A percentile compares a stretch with the other conserved stretches of the same genome.
phyloP scores from a whole-genome alignment of 495 filamentous ascomycete species.

The Cryomyces antarcticus region DNA sequence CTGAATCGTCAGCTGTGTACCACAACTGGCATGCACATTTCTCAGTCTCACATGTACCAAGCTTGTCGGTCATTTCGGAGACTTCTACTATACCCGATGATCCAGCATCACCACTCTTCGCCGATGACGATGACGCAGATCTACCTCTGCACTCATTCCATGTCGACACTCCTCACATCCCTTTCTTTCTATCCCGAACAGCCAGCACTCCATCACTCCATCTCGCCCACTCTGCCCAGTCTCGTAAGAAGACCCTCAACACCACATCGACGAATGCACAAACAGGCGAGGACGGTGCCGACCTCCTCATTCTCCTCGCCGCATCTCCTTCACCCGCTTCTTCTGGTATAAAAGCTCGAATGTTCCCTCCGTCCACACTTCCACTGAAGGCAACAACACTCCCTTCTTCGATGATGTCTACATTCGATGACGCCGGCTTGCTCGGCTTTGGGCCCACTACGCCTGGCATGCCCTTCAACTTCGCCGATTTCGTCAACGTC shows the following conservation, averaged over 20 bases:
- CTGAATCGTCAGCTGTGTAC: constrained; percentile 66
- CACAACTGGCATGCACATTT: constrained; percentile 42
- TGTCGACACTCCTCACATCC: constrained; percentile 31
- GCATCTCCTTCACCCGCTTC: constrained; percentile 74
- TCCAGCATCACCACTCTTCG: constrained; percentile 39
- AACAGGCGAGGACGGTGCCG: constrained; percentile 63
- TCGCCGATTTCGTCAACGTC: constrained; percentile 92
- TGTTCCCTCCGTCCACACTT: constrained; percentile 67
- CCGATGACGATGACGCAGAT: constrained; percentile 64
- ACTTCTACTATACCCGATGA: constrained; percentile 42
- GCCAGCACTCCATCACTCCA: no score
- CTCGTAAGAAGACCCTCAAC: constrained; percentile 13
- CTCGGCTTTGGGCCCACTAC: constrained; percentile 37
- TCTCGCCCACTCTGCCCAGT: constrained; percentile 15
- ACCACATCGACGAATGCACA: constrained; percentile 14
- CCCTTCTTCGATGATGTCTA: constrained; percentile 84
- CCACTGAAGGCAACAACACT: constrained; percentile 58
- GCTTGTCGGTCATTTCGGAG: constrained; percentile 51
- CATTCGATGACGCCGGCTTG: constrained; percentile 35
- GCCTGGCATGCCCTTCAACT: constrained; percentile 60
- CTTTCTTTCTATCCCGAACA: constrained; percentile 25
- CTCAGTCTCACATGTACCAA: constrained; percentile 36
- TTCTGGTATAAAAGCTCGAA: constrained; percentile 22
- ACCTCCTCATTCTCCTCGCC: constrained; percentile 77
- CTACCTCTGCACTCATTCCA: constrained; percentile 61